Evolutionary conservation across 441 rosid species (phyloP).

Genomic region (Mallotus japonicus): DNA sequence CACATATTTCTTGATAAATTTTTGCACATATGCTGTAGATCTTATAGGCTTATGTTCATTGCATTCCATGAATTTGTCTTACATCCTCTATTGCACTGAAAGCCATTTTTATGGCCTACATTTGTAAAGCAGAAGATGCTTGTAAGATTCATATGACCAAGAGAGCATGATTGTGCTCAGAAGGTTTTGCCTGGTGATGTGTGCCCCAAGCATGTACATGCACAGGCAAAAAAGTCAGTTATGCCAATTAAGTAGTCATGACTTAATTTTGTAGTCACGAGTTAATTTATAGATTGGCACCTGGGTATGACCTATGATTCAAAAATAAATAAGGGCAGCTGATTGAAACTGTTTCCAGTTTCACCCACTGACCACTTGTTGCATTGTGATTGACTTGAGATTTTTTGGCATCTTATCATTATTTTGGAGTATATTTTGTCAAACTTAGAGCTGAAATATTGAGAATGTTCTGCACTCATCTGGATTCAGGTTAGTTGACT

Average conservation of each 20-base stretch:
- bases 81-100: background rate
- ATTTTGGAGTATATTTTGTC: background rate
- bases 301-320: background rate
- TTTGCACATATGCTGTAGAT: background rate
- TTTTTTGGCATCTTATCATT: background rate
- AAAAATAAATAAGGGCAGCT: background rate
- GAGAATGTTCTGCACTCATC: background rate
- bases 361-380: background rate
- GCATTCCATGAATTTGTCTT: background rate
- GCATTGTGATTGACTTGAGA: background rate
- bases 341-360: background rate
- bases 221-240: background rate
- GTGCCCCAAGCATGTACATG: background rate
- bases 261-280: background rate
- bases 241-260: background rate
- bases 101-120: background rate
- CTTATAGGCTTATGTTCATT: background rate
- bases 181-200: background rate
- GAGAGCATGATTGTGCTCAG: background rate
- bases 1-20: background rate
- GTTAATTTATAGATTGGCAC: background rate
- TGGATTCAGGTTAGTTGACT: background rate
- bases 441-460: background rate
- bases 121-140: background rate
- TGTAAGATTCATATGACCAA: slow-evolving; percentile 7